A percentile compares a stretch with the other conserved stretches of the same genome.
phyloP scores from a whole-genome alignment of 352 stramenopile species.

The Thraustochytrium striatum region DNA sequence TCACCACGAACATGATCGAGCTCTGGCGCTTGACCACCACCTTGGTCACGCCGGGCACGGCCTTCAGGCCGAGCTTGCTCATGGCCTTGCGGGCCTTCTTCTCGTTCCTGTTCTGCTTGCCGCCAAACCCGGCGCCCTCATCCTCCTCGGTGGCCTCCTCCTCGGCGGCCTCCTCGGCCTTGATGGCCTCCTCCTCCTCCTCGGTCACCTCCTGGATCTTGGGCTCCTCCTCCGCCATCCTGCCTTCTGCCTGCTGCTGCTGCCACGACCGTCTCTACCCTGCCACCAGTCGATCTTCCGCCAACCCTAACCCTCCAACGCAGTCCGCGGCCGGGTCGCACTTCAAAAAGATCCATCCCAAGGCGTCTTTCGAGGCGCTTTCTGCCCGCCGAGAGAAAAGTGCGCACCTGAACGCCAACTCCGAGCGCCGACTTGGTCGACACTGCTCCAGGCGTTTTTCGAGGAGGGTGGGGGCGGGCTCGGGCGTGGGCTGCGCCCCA shows the following conservation, averaged over 20 bases:
- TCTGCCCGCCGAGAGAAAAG: too few relatives aligned
- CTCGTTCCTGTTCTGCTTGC: conserved; percentile 91
- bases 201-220: conserved; percentile 47
- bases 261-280: too few relatives aligned
- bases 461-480: too few relatives aligned
- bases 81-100: conserved; percentile 99
- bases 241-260: not conserved
- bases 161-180: conserved; percentile 70
- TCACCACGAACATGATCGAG: conserved; percentile 88
- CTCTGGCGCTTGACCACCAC: conserved; percentile 98
- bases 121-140: conserved; percentile 59
- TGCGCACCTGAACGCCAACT: too few relatives aligned
- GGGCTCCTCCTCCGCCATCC: conserved; percentile 47
- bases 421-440: too few relatives aligned
- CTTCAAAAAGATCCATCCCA: too few relatives aligned
- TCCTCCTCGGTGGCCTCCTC: conserved; percentile 67
- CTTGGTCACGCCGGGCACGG: conserved; percentile 88
- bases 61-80: conserved; percentile 96
- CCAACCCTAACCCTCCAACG: too few relatives aligned
- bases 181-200: conserved; percentile 56
- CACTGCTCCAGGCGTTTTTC: too few relatives aligned
- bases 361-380: too few relatives aligned
- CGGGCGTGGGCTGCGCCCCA: too few relatives aligned
- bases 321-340: too few relatives aligned
- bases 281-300: too few relatives aligned